Conservation (phyloP, 495 filamentous ascomycete genomes). For the Neurospora sp. region DNA sequence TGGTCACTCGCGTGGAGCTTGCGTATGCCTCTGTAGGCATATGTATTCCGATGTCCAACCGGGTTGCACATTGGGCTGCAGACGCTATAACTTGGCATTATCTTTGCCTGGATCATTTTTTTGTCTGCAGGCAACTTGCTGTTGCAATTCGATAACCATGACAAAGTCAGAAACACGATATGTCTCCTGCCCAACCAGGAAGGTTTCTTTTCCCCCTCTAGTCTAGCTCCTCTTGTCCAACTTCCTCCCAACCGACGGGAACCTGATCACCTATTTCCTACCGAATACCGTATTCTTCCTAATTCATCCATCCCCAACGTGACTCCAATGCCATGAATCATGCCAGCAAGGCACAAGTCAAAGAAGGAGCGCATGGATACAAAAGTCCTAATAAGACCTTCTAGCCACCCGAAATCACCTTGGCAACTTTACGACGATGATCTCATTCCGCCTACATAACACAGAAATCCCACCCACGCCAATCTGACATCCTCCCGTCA, state of each 20-base stretch:
- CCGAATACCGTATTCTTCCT: background rate
- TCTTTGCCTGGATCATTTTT: background rate
- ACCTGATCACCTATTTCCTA: background rate
- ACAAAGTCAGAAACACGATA: background rate
- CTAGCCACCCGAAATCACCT: background rate
- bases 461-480: background rate
- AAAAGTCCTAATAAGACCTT: background rate
- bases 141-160: background rate
- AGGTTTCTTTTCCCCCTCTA: background rate
- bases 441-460: background rate
- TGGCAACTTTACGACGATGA: background rate
- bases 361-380: background rate
- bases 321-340: background rate
- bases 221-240: background rate
- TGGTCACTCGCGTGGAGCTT: background rate
- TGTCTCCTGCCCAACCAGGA: background rate
- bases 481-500: background rate
- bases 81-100: background rate
- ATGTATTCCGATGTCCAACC: background rate
- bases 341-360: too few species aligned
- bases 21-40: background rate
- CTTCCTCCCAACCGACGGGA: background rate
- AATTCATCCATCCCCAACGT: background rate
- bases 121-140: background rate
- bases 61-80: background rate